Evolutionary conservation across 2,329 filamentous ascomycete genomes (phyloP).

Genomic region (Claviceps fusiformis): DNA sequence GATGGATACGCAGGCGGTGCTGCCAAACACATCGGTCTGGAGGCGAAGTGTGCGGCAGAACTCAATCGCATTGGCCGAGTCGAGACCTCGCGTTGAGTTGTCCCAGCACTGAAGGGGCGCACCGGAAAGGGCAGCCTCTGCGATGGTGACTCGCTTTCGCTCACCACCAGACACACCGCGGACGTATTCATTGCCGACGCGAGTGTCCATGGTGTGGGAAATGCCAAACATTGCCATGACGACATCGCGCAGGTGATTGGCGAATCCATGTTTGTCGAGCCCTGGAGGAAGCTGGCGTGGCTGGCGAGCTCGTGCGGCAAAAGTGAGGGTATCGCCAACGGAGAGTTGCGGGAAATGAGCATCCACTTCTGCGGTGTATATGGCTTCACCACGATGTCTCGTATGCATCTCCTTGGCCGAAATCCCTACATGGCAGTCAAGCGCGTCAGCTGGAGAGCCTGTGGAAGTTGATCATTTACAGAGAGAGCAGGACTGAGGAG

Average conservation of each 20-base stretch:
- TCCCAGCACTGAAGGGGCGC: slow-evolving; percentile 54
- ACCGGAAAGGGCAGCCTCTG: slow-evolving; percentile 45
- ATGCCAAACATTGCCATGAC: slow-evolving; percentile 67
- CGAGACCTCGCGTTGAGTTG: slow-evolving; percentile 60
- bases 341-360: slow-evolving; percentile 66
- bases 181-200: slow-evolving; percentile 62
- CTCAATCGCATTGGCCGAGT: slow-evolving; percentile 63
- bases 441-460: slow-evolving; percentile 3
- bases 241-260: slow-evolving; percentile 53
- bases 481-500: too few species aligned
- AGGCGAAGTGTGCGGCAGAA: slow-evolving; percentile 59
- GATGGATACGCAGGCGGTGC: slow-evolving; percentile 56
- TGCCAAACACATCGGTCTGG: slow-evolving; percentile 52
- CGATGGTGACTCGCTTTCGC: slow-evolving; percentile 52
- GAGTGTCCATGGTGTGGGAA: slow-evolving; percentile 57
- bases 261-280: slow-evolving; percentile 29
- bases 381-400: slow-evolving; percentile 68
- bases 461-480: neutral
- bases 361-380: slow-evolving; percentile 77
- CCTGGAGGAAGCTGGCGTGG: slow-evolving; percentile 48
- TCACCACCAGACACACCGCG: slow-evolving; percentile 65
- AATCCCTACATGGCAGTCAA: slow-evolving; percentile 32
- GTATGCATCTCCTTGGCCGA: slow-evolving; percentile 62
- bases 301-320: slow-evolving; percentile 58
- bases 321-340: slow-evolving; percentile 67